Percentiles rank a stretch among this genome's conserved stretches.
Conservation (phyloP, 139 green algal species). For the Closterium sp. region DNA sequence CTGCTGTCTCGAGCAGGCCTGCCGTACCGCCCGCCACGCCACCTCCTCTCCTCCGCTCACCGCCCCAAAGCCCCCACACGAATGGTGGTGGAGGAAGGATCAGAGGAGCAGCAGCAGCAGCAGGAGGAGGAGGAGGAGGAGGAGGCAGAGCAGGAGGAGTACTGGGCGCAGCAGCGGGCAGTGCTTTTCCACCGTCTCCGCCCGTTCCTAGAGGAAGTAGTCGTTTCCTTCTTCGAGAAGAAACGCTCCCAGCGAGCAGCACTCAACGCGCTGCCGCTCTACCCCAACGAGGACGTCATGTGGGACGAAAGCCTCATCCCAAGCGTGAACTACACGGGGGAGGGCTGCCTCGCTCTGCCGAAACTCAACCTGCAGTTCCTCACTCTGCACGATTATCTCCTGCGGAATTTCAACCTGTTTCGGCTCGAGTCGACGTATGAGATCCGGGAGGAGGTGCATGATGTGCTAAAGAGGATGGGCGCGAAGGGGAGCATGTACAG, state of each 20-base stretch:
- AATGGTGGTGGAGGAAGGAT: neutral
- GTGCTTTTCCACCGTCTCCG: constrained; percentile 44
- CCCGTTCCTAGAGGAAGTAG: constrained; percentile 67
- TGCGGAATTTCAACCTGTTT: constrained; percentile 97
- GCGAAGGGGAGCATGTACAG: constrained; percentile 13
- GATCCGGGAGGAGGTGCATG: constrained; percentile 89
- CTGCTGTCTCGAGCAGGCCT: neutral
- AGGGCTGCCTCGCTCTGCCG: constrained; percentile 82
- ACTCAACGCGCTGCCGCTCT: constrained; percentile 92
- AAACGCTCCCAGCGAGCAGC: constrained; percentile 68
- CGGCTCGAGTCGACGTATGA: constrained; percentile 95
- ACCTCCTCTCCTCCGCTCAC: neutral
- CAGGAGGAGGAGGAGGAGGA: constrained; percentile 44
- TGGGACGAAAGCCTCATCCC: constrained; percentile 84
- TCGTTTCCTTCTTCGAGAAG: constrained; percentile 73
- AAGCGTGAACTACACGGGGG: constrained; percentile 58
- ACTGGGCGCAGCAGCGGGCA: constrained; percentile 37
- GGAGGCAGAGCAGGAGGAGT: constrained; percentile 58
- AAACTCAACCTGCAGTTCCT: constrained; percentile 99
- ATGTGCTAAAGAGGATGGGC: constrained; percentile 74
- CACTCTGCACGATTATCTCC: constrained; percentile 91
- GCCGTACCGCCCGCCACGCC: neutral
- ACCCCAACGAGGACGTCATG: constrained; percentile 91
- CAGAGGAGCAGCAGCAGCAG: neutral
- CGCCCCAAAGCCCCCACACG: neutral